These are phyloP conservation scores for Cicer chorassanicum DNA, from an alignment of 306 rosid species.

Conservation along the genomic window DNA sequence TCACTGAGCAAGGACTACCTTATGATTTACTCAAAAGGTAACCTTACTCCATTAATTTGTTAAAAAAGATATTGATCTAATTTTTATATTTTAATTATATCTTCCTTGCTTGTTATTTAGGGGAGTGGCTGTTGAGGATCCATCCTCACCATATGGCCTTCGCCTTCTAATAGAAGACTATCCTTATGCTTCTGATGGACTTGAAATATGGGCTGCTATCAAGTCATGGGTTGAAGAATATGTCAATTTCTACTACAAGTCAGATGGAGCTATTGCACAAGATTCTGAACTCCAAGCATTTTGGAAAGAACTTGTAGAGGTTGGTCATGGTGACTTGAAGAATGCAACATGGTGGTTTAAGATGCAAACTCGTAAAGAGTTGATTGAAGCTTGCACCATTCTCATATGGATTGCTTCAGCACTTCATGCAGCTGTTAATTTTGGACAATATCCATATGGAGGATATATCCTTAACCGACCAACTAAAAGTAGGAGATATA, in stretches of 20 bases:
- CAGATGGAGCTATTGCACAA: slow-evolving; percentile 48
- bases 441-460: slow-evolving; percentile 74
- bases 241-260: slow-evolving; percentile 57
- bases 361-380: slow-evolving; percentile 55
- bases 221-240: slow-evolving; percentile 66
- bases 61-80: not conserved
- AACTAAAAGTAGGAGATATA: slow-evolving; percentile 57
- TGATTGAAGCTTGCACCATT: slow-evolving; percentile 52
- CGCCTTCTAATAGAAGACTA: slow-evolving; percentile 68
- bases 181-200: slow-evolving; percentile 65
- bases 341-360: slow-evolving; percentile 61
- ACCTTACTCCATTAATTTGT: not conserved
- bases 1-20: slow-evolving; percentile 47
- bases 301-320: slow-evolving; percentile 64
- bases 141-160: slow-evolving; percentile 56
- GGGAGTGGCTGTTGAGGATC: slow-evolving; percentile 68
- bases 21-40: slow-evolving; percentile 52
- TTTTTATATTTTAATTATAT: slow-evolving; percentile 27
- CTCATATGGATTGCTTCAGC: slow-evolving; percentile 76
- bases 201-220: slow-evolving; percentile 66
- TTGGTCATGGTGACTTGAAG: slow-evolving; percentile 69
- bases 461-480: slow-evolving; percentile 74
- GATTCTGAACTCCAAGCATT: slow-evolving; percentile 71
- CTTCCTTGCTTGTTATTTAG: slow-evolving; percentile 35
- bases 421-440: slow-evolving; percentile 72